phyloP scores from a whole-genome alignment of 768 basidiomycete species.

The Mycena belliarum region DNA sequence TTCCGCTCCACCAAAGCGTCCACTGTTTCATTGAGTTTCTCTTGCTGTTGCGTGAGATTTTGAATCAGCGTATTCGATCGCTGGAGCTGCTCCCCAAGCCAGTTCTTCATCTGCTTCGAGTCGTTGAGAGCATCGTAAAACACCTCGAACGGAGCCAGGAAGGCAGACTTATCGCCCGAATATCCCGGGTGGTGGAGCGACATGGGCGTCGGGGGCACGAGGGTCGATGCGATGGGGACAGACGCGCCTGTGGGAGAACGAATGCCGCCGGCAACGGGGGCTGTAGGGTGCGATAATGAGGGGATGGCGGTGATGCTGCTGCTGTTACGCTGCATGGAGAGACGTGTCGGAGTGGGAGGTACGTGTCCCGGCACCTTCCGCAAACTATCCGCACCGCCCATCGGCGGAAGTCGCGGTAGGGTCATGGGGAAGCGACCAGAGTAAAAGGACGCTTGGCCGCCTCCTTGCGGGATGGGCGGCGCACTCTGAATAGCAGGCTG shows the following conservation, averaged over 20 bases:
- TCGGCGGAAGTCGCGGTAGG: conserved; percentile 62
- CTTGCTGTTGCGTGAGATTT: conserved; percentile 59
- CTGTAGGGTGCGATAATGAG: conserved; percentile 15
- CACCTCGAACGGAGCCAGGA: conserved; percentile 77
- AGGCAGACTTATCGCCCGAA: conserved; percentile 68
- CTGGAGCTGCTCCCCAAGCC: conserved; percentile 74
- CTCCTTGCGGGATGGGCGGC: conserved; percentile 61
- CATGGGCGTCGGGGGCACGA: conserved; percentile 73
- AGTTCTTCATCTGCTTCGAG: conserved; percentile 73
- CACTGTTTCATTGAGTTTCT: conserved; percentile 59
- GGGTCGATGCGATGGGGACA: conserved; percentile 65
- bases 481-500: conserved; percentile 77
- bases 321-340: conserved; percentile 46
- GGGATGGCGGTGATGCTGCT: conserved; percentile 8
- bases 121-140: conserved; percentile 88
- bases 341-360: conserved; percentile 71
- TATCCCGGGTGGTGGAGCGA: conserved; percentile 62
- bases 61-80: conserved; percentile 58
- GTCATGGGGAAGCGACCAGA: conserved; percentile 59
- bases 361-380: conserved; percentile 60
- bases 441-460: conserved; percentile 39
- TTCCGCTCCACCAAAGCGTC: conserved; percentile 63
- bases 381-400: conserved; percentile 43
- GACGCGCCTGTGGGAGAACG: conserved; percentile 59
- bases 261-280: conserved; percentile 18